Evolutionary conservation across 2,329 filamentous ascomycete genomes (phyloP).

Genomic region (Colletotrichum kahawae): DNA sequence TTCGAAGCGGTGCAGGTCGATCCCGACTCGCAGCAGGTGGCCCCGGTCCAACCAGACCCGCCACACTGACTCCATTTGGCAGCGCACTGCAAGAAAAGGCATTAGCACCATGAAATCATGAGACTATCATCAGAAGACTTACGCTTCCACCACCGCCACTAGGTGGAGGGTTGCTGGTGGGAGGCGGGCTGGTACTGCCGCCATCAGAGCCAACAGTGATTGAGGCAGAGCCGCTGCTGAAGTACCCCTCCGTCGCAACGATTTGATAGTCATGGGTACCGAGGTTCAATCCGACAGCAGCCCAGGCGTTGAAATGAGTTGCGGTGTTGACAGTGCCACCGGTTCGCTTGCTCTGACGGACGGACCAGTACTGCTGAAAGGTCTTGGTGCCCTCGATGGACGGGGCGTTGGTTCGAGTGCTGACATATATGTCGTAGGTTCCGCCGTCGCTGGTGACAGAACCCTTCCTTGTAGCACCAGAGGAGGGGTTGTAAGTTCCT

Average conservation of each 20-base stretch:
- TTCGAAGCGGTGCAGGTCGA: slow-evolving; percentile 26
- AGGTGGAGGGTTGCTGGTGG: not conserved
- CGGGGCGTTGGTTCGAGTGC: slow-evolving; percentile 54
- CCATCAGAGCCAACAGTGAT: slow-evolving; percentile 23
- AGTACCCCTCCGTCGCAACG: slow-evolving; percentile 55
- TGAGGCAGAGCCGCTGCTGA: slow-evolving; percentile 30
- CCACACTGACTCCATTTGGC: slow-evolving; percentile 27
- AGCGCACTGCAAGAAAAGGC: slow-evolving; percentile 5
- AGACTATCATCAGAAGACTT: not conserved
- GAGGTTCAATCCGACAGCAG: slow-evolving; percentile 49
- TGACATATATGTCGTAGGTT: slow-evolving; percentile 56
- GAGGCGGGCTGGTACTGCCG: slow-evolving; percentile 2
- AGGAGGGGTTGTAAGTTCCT: slow-evolving; percentile 18
- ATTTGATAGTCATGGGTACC: slow-evolving; percentile 60
- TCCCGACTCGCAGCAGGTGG: slow-evolving; percentile 28
- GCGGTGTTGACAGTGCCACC: slow-evolving; percentile 57
- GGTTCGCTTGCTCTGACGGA: slow-evolving; percentile 52
- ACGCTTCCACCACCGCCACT: not conserved
- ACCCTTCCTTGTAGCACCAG: slow-evolving; percentile 44
- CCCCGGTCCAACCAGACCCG: slow-evolving; percentile 27
- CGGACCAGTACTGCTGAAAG: slow-evolving; percentile 59
- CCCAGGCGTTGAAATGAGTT: slow-evolving; percentile 61
- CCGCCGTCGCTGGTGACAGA: slow-evolving; percentile 56
- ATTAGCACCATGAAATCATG: rapidly evolving
- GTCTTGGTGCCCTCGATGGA: slow-evolving; percentile 59